Evolutionary conservation across 768 basidiomycete species (phyloP), one percentile per base, ranked within the genome.

Genomic region (Leucosporidium creatinivorum): DNA sequence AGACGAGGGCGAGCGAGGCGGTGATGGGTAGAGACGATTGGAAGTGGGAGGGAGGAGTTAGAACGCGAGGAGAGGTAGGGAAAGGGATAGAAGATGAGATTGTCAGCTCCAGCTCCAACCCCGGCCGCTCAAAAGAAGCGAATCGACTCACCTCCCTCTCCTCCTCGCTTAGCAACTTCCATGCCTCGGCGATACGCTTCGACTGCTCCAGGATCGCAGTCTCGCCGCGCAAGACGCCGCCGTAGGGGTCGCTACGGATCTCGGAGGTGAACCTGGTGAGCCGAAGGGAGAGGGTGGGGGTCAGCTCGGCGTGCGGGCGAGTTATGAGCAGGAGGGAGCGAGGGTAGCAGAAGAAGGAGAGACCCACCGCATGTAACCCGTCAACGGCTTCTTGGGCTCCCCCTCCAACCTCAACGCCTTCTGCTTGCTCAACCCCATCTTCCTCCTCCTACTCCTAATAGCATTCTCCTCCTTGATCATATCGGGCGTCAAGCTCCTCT

Each of bases 381-480:
- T 66, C 18, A 54, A 19, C 4, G 70, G 67, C 59, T 49, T 33
- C 50, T 68, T 72, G 23, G 70, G 70, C 65, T 68, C 67, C 7
- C 64, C 67, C 19, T 50, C 58, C 19, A 68, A 1, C 48, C 54
- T 57, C 9, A 72, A 19, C 36, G 28, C 44, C 48, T 17, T 4
- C 62, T 61, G 60, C 13, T 23, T 26, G 30, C 62, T 61, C 30
- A 72, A 36, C 8, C 67, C 67, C 23, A 66, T 12, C 58, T 58
- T 62, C 25, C 67, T 30, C 23, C 67, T 36, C 12, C 25, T 44
- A n/a, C 50, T 21, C 6, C 70, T 50, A 6, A 72, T 65, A 12
- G 21, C 15, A 65, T 72, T 72, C 70, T 72, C 70, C 52, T 68
- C 55, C 58, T 31, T 50, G 62, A 72, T 72, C 67, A 68, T 66